Percentiles rank a stretch among this genome's conserved stretches.
Evolutionary conservation across 345 rosid species (phyloP).

Genomic region (Euphorbia lathyris): DNA sequence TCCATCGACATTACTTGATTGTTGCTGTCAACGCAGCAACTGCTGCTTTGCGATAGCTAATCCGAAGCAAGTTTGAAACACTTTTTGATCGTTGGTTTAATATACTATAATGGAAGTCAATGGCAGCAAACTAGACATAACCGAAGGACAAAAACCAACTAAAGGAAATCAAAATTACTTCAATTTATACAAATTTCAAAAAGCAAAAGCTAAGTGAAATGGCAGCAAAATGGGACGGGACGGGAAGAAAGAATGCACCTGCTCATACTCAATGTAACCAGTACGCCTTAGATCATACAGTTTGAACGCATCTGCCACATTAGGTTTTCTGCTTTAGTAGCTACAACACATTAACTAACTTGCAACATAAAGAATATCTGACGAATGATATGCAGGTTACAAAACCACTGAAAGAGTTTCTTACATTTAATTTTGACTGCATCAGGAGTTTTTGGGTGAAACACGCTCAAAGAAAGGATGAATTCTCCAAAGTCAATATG

Average conservation of each 20-base stretch:
- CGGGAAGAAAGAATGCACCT: too few species aligned
- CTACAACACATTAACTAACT: not conserved
- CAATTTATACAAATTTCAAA: not conserved
- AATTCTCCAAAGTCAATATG: constrained; percentile 2
- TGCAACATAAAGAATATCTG: not conserved
- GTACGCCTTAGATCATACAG: not conserved
- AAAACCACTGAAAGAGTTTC: not conserved
- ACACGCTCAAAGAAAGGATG: not conserved
- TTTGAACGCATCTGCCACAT: constrained; percentile 4
- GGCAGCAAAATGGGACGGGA: too few species aligned
- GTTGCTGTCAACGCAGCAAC: too few species aligned
- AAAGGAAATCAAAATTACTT: not conserved
- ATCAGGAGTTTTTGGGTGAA: constrained; percentile 4
- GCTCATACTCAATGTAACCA: constrained; percentile 3
- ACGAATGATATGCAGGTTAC: not conserved
- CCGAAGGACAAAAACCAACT: not conserved
- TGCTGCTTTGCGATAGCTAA: too few species aligned
- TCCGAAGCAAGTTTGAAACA: too few species aligned
- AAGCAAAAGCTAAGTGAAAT: not conserved
- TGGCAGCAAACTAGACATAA: too few species aligned
- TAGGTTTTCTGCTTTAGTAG: too few species aligned
- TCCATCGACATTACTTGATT: too few species aligned
- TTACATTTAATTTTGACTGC: constrained; percentile 3
- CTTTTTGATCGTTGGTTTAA: too few species aligned
- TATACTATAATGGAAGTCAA: too few species aligned